phyloP scores from a whole-genome alignment of 2,329 filamentous ascomycete genomes.

The Ophiocordyceps unilateralis region DNA sequence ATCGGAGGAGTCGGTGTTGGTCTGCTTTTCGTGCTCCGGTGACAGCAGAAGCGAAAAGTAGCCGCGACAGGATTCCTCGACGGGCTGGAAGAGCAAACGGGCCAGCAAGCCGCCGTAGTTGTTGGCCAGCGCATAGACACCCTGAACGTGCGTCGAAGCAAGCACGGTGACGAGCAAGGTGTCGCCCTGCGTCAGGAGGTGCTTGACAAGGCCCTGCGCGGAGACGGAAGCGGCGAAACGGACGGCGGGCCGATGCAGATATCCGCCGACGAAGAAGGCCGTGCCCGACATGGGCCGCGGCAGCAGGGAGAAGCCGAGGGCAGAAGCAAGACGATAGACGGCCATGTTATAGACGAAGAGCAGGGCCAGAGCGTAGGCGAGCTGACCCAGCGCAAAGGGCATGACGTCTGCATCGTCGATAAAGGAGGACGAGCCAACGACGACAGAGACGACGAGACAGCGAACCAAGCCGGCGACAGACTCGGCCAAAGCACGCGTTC shows the following conservation, averaged over 20 bases:
- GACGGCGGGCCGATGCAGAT: conserved; percentile 55
- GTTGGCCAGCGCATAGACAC: conserved; percentile 79
- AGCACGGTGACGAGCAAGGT: conserved; percentile 70
- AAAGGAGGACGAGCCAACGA: conserved; percentile 45
- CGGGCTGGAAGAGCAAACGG: conserved; percentile 78
- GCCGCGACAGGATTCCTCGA: conserved; percentile 84
- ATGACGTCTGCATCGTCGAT: conserved; percentile 29
- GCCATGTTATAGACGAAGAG: conserved; percentile 52
- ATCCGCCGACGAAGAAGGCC: conserved; percentile 31
- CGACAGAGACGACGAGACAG: conserved; percentile 56
- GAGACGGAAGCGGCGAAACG: conserved; percentile 67
- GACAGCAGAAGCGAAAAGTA: conserved; percentile 71
- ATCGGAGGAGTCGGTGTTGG: background rate
- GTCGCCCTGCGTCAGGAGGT: conserved; percentile 86
- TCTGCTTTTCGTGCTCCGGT: conserved; percentile 6
- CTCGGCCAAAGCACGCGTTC: conserved; percentile 66
- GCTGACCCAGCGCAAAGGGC: conserved; percentile 77
- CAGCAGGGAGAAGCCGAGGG: conserved; percentile 53
- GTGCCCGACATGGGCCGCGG: conserved; percentile 16
- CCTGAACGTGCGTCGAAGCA: conserved; percentile 64
- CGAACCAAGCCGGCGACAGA: conserved; percentile 63
- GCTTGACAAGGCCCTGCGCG: conserved; percentile 77
- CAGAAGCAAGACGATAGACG: conserved; percentile 36
- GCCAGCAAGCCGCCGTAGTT: conserved; percentile 89
- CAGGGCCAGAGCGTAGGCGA: conserved; percentile 55